Base-by-base conservation (phyloP, 1,284 basidiomycete genomes). In the Xanthoconium separans region DNA sequence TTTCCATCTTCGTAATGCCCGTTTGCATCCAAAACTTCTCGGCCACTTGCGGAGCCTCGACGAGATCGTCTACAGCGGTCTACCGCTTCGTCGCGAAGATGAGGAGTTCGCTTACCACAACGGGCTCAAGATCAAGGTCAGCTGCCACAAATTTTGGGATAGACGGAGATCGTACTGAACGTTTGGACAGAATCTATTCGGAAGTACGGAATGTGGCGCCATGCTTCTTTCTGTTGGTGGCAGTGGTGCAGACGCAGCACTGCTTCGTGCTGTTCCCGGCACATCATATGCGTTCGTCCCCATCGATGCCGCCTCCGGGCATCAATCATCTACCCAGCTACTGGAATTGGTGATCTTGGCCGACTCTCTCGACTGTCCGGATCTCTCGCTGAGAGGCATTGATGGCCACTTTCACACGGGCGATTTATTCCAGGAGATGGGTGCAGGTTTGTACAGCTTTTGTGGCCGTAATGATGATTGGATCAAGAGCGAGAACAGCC, bases 381-480 rank as follows among this genome's bases (percentile, higher is more conserved):
- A 85, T 62, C 49, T 48, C n/a, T 80, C 81, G 2, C 72, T 89
- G 18, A 78, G 85, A 51, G 63, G 75, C 45, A 58, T 71, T 0
- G 85, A 89, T 64, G 85, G 85, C 7, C 73, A 86, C 61, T 87
- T 84, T 70, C 85, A 87, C 67, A 89, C 87, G 12, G 87, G 87
- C 6, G 87, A 89, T 65, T 72, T 89, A 24, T 89, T 89, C 75
- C 75, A 82, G 58, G 80, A 86, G 64, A 72, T 77, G 33, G 55
- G 70, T 2, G 75, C 80, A 1, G 83, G 83, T 0, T 70, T 70
- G 56, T 89, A 83, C 66, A 65, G 81, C 30, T 86, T 80, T 63
- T 78, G 83, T 46, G 87, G 87, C 16, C 77, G 87, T 41, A 81
- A 87, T 58, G 87, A 89, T 58, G 87, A 89, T 66, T 89, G 87